Evolutionary conservation across 2,329 filamentous ascomycete genomes (phyloP), one percentile per base, ranked within the genome.

Genomic region (Coniochaeta pulveracea): DNA sequence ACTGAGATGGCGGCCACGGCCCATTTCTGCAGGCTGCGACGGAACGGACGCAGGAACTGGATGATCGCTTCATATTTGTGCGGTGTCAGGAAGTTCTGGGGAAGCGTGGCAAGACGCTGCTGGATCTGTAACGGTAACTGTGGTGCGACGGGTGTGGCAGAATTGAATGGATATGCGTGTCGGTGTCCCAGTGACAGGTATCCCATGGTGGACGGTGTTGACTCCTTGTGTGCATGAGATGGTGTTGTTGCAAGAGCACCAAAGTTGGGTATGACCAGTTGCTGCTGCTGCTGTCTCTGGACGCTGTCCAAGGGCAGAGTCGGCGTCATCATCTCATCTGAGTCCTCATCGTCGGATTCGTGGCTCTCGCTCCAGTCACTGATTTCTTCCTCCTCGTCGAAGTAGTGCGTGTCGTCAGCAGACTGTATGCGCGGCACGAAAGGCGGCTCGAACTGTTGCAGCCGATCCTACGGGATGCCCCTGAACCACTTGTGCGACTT

Each of bases 401-500:
- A 96, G 51, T 94, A 96, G 47, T 81, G 84, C 1, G 86, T 91
- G 49, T 88, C 82, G 33, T 82, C 78, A 41, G 67, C 61, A 19
- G 64, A 62, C 24, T 64, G 64, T 16, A 95, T 76, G 8, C 75
- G 68, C 0, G 89, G 89, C 1, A 93, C 63, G 47, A 93, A 89
- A 0, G 88, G 88, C 1, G 89, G 88, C 7, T 63, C 62, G 35
- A 74, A 69, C 21, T 69, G 57, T 47, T 91, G 81, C 11, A 94
- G 56, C 1, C 70, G 71, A 10, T 81, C 73, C 91, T 85, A 96
- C 1, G 74, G 70, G 11, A 93, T 73, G 32, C 76, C 74, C 36
- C 67, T 69, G 60, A 96, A 96, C 70, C 89, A 96, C 9, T 75
- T 72, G 56, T 96, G 91, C 4, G 68, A 59, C 52, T 93, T 95